Conservation (phyloP, 2,329 filamentous ascomycete species). For the Alternaria sp. region DNA sequence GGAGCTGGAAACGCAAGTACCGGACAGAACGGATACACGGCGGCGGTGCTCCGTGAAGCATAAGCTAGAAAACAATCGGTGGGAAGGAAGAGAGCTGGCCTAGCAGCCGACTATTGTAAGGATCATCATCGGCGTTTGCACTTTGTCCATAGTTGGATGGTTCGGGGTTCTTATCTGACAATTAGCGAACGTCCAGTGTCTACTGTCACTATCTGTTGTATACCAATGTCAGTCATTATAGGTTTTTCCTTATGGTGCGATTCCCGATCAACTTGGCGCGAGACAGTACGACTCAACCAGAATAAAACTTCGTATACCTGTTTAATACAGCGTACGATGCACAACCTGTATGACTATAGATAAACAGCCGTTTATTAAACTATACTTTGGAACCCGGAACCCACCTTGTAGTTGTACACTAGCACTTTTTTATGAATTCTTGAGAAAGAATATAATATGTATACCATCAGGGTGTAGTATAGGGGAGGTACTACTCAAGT, state of each 20-base stretch:
- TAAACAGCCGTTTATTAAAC: too few relatives aligned
- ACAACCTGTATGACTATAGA: too few relatives aligned
- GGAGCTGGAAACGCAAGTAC: not conserved
- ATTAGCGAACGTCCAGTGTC: not conserved
- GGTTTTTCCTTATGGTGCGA: not conserved
- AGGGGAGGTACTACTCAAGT: too few relatives aligned
- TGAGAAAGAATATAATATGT: too few relatives aligned
- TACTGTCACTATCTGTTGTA: not conserved
- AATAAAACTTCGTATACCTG: too few relatives aligned
- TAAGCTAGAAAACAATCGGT: not conserved
- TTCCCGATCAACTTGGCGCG: not conserved
- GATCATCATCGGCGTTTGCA: not conserved
- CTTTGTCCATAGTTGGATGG: not conserved
- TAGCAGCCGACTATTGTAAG: not conserved
- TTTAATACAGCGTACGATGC: too few relatives aligned
- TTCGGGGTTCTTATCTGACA: not conserved
- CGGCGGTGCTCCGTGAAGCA: constrained; percentile 1
- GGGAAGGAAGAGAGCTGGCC: not conserved
- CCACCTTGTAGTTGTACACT: too few relatives aligned
- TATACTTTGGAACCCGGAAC: too few relatives aligned
- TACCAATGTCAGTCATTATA: not conserved
- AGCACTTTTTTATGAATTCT: too few relatives aligned
- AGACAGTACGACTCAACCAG: not conserved
- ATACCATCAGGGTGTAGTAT: too few relatives aligned
- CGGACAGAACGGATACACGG: constrained; percentile 1